Base-by-base conservation (phyloP, 345 rosid genomes). In the Viola odorata region DNA sequence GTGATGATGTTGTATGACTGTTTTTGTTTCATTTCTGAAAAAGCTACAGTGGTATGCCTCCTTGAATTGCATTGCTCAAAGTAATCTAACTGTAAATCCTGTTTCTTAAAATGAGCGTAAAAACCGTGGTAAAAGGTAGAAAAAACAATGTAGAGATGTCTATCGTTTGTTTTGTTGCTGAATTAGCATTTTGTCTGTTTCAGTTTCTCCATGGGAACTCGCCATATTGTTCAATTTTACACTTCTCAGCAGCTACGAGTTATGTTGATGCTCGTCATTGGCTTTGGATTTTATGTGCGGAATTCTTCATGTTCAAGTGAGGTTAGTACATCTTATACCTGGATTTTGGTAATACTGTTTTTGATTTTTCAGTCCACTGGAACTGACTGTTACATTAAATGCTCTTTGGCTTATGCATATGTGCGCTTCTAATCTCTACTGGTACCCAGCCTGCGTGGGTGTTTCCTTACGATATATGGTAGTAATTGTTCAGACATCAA, bases 151-250 rank as follows among this genome's bases (percentile, higher is more conserved):
- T 23, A 23, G 32, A 23, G 32, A 23, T 23, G 32, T 23, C 32
- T 2, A 23, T 23, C 32, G 32, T 23, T 23, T 23, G 32, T 23
- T 23, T 23, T 2, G n/a, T 23, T 23, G 32, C 32, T 23, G 32
- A 23, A 23, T 23, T 23, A 23, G 32, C 32, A 23, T 41, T 39
- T 38, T 38, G 45, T 59, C 5, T 8, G 58, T 62, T 58, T 66
- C 74, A 56, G 68, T 57, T 42, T 16, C 37, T 55, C 41, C 8
- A 77, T 81, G 82, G 78, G 53, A 66, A 49, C 44, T 37, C 61
- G 3, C 13, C 55, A 42, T 7, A 49, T 9, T 17, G 4, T 14
- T 55, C 32, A 5, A 23, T 49, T 69, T 32, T 12, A 39, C 57
- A 16, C 61, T 41, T 40, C 2, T 48, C 63, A 32, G 56, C 68